Base-by-base conservation (phyloP, 2,329 filamentous ascomycete species). In the Xylaria polymorpha region DNA sequence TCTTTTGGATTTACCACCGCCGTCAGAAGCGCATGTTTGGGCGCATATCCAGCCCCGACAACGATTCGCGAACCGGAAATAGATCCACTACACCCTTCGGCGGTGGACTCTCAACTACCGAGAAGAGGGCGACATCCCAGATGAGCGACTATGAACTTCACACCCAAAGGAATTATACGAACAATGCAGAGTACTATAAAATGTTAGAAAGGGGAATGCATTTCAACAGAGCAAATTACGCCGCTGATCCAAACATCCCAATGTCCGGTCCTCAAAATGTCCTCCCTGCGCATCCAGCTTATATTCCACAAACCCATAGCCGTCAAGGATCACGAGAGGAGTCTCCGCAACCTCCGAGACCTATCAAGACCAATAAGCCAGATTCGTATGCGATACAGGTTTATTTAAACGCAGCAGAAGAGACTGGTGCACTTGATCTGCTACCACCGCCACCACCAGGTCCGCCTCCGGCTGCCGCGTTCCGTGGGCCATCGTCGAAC, bases 1-100 rank as follows among this genome's bases (percentile, higher is more conserved):
- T 89, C 0, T 83, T 88, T 60, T 72, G 81, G 61, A 69, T 87
- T 1, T 84, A 88, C 77, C 85, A 83, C 72, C 81, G 83, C 8
- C 80, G 79, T 22, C 82, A 86, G 70, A 80, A 80, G 50, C 75
- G 72, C 7, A n/a, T 75, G 22, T 78, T 78, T 44, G 72, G 77
- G 6, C 72, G 74, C 25, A 74, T 78, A 22, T 74, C 81, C n/a
- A 70, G 69, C 7, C 68, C 70, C 4, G 39, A 71, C 14, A 66
- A 74, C 62, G 69, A 73, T 66, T 68, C 74, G 41, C 72, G 69
- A 41, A 64, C 61, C 43, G 71, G 75, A 44, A 70, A 64, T 58
- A 73, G 73, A 53, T 77, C 77, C 15, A 73, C 75, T 44, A 68
- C 76, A 12, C 72, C 74, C n/a, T 64, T 72, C 18, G 37, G 43